phyloP scores from a whole-genome alignment of 202 grass and related monocot genomes.

The Setaria viridis region DNA sequence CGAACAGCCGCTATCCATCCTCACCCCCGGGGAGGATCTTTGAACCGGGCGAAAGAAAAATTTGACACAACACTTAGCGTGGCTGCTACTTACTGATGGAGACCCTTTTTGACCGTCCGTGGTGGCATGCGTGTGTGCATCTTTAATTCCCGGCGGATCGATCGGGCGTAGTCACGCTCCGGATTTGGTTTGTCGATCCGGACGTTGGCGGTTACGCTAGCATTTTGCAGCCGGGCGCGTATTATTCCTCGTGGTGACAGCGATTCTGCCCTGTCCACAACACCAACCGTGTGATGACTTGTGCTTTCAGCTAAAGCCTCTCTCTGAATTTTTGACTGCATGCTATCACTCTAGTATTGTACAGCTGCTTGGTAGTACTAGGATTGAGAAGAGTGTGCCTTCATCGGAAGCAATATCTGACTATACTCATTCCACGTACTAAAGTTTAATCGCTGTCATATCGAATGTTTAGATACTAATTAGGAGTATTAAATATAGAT shows the following conservation, averaged over 20 bases:
- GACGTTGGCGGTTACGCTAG: slow-evolving; percentile 29
- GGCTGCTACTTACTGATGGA: slow-evolving; percentile 10
- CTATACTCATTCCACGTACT: no score
- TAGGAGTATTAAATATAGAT: no score
- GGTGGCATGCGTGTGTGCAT: background rate
- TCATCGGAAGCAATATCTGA: no score
- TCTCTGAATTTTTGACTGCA: background rate
- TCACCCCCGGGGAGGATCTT: slow-evolving; percentile 26
- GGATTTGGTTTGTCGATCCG: slow-evolving; percentile 31
- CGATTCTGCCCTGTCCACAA: background rate
- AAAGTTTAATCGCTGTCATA: no score
- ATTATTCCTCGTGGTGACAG: slow-evolving; percentile 10
- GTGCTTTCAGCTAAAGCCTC: background rate
- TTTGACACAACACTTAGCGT: slow-evolving; percentile 39
- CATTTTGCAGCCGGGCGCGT: no score
- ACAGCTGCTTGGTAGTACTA: no score
- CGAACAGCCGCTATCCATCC: slow-evolving; percentile 20
- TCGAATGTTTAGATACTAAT: no score
- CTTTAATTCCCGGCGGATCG: background rate
- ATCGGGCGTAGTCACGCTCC: background rate
- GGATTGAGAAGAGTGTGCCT: no score
- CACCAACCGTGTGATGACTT: background rate
- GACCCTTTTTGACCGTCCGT: slow-evolving; percentile 43
- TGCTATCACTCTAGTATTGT: background rate
- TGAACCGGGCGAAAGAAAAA: slow-evolving; percentile 48